Evolutionary conservation across 2,329 filamentous ascomycete species (phyloP), one percentile per base, ranked within the genome.

Genomic region (Penicillium corylophilum): DNA sequence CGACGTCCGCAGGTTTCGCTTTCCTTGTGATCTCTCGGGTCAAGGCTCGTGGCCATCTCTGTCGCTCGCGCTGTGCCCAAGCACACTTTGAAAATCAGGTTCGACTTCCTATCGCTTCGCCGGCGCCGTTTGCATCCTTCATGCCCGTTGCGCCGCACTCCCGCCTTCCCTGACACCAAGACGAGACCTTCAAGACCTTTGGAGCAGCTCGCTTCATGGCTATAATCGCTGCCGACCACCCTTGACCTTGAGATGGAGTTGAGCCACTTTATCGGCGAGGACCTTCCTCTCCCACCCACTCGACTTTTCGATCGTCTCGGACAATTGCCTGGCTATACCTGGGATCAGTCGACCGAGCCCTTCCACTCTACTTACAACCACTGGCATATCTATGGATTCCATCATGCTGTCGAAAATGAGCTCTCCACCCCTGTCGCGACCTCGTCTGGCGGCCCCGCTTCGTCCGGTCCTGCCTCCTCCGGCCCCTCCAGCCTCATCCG

Each of bases 321-420:
- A 56, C 86, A 89, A 68, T 79, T 92, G 58, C 80, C 85, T 41
- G 88, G 87, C 47, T 91, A 90, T 68, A 83, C 81, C 6, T 92
- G 88, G 88, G 87, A 91, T 70, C 86, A 89, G 60, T 79, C 81
- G 15, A 59, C 70, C 55, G 68, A 71, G 45, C 74, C 73, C 8
- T 72, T 75, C 46, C 74, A 76, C 57, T 74, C 82, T 45, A 90
- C 86, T 63, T 96, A 96, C 73, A 90, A 95, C 70, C 91, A 92
- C 76, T 97, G 92, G 90, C 85, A 89, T 70, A 80, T 88, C 62
- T 82, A 79, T 58, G 88, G 86, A 48, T 66, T 75, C 42, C 68
- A 85, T 74, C 62, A 85, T 81, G 63, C 82, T 74, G 42, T 76
- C 71, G 55, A 81, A 68, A 65, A 76, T 70, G 64, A 78, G 61